Conservation (phyloP, 1,284 basidiomycete species). For the Amylostereum areolatum region DNA sequence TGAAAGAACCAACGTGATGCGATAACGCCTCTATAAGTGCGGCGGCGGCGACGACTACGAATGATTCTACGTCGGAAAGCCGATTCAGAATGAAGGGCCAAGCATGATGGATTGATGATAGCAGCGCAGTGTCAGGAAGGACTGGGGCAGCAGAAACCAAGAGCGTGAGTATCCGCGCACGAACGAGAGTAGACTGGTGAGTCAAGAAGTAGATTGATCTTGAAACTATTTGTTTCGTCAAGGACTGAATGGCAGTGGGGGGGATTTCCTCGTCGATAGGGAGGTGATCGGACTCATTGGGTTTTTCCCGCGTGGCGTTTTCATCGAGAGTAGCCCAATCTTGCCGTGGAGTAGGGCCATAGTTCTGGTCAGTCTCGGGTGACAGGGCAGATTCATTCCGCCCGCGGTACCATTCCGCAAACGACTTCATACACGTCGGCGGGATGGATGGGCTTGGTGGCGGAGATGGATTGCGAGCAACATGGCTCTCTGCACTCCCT, state of each 20-base stretch:
- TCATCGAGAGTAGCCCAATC: conserved; percentile 38
- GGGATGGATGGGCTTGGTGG: conserved; percentile 8
- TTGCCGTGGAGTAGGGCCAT: conserved; percentile 56
- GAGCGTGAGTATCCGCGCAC: conserved; percentile 73
- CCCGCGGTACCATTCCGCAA: conserved; percentile 61
- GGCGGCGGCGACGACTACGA: conserved; percentile 73
- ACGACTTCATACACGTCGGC: conserved; percentile 33
- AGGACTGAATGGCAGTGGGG: conserved; percentile 64
- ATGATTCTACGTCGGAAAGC: conserved; percentile 65
- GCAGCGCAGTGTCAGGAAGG: conserved; percentile 67
- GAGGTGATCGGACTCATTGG: conserved; percentile 18
- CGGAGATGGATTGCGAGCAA: conserved; percentile 5
- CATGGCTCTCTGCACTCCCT: conserved; percentile 33
- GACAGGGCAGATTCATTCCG: conserved; percentile 30
- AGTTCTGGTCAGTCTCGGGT: conserved; percentile 38
- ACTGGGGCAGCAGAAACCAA: conserved; percentile 70
- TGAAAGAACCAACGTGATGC: conserved; percentile 70
- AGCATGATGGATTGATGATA: conserved; percentile 78
- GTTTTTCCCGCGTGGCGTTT: conserved; percentile 16
- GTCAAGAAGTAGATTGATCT: conserved; percentile 88
- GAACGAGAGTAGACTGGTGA: conserved; percentile 77
- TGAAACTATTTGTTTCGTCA: conserved; percentile 79
- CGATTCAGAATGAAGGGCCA: conserved; percentile 90
- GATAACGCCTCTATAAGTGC: conserved; percentile 65
- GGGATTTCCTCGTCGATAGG: conserved; percentile 34